Evolutionary conservation across 495 filamentous ascomycete genomes (phyloP), one percentile per base, ranked within the genome.

Genomic region (Lasiosphaeria hispida): DNA sequence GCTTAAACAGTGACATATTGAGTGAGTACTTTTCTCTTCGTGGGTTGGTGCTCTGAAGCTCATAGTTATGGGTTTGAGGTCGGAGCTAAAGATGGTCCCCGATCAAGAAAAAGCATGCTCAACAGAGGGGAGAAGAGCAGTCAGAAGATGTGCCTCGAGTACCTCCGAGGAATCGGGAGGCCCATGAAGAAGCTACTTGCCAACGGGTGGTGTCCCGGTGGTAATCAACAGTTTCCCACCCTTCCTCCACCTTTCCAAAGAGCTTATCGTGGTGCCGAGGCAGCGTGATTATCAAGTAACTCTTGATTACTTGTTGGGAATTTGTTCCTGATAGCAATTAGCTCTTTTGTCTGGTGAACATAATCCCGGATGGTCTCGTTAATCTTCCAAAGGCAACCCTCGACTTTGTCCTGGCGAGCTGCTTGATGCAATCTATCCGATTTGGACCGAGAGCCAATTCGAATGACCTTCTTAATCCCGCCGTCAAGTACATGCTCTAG

Each of bases 1-100:
- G 83, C 56, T 75, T 67, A 48, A 75, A 74, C 33, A 63, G 60
- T 47, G 83, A 87, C 15, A 80, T 69, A 58, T 93, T 84, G 0
- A 94, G 65, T 1, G 80, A 79, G 58, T 86, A 89, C 48, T 77
- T 69, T 10, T 64, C 62, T 4, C 86, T 85, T 40, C 63, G 60
- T 0, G 64, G 65, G 59, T 79, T 88, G 47, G 81, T 3, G 43
- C 54, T 57, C 62, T 69, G 45, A 9, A 45, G 30, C 11, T 57
- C 41, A 36, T 65, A 65, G 35, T 73, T 72, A 15, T 71, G 60
- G 11, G 74, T 70, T 19, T 60, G 59, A 1, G 90, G 89, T 5
- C 86, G 79, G 7, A 93, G 77, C 59, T 94, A 87, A 6, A 76
- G 72, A 61, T 92, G 89, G 64, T 94, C 90, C 0, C 90, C 89